Conservation (phyloP, 129 eudicot species). For the Flaveria bidentis region DNA sequence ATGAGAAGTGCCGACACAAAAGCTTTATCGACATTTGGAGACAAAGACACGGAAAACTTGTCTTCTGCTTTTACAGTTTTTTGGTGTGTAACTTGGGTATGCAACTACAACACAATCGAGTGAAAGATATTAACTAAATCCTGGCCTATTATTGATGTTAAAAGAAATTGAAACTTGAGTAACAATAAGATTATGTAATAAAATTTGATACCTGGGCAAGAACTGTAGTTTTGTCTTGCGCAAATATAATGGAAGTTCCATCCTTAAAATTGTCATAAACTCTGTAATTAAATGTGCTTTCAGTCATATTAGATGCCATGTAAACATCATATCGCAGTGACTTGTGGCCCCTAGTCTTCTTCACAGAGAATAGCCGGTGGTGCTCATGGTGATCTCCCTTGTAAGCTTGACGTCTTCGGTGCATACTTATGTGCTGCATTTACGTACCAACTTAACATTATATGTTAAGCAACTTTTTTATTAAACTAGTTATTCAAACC, state of each 20-base stretch:
- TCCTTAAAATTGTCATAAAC: conserved; percentile 39
- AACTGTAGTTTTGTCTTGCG: conserved; percentile 34
- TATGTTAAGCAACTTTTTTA: too few species aligned
- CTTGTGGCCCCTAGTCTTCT: conserved; percentile 38
- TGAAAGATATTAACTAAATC: not conserved
- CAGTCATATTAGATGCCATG: conserved; percentile 43
- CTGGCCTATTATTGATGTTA: not conserved
- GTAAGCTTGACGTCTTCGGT: conserved; percentile 44
- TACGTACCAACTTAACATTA: not conserved
- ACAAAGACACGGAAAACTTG: conserved; percentile 34
- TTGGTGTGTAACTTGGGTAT: conserved; percentile 33
- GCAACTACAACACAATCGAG: conserved; percentile 25
- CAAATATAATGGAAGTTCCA: conserved; percentile 39
- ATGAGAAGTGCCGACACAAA: conserved; percentile 42
- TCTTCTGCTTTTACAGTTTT: conserved; percentile 33
- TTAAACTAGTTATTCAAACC: too few species aligned
- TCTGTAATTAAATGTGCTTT: conserved; percentile 42
- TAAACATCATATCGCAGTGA: conserved; percentile 36
- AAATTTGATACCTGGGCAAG: conserved; percentile 33
- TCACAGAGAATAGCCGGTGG: conserved; percentile 36
- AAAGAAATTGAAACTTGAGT: not conserved
- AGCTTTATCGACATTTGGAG: conserved; percentile 42
- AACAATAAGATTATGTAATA: not conserved
- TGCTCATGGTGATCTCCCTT: conserved; percentile 42
- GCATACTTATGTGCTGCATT: conserved; percentile 39